phyloP scores from a whole-genome alignment of 495 filamentous ascomycete species.

The Aspergillus kassunensis region DNA sequence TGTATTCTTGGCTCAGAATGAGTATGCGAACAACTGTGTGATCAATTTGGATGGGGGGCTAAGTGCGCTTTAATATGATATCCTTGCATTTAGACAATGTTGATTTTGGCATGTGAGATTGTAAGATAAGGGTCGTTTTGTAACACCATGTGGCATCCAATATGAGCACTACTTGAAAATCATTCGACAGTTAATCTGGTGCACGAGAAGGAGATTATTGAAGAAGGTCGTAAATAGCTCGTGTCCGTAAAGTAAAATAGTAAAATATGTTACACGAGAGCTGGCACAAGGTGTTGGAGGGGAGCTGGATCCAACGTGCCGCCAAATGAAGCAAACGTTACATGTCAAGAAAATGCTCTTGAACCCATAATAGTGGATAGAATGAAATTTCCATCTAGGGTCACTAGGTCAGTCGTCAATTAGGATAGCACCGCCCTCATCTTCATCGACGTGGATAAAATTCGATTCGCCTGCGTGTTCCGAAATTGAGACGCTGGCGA shows the following conservation, averaged over 20 bases:
- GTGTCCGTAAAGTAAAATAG: conserved; percentile 1
- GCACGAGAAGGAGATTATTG: too few relatives aligned
- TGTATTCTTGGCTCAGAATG: conserved; percentile 69
- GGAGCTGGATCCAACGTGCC: background rate
- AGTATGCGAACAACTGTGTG: conserved; percentile 80
- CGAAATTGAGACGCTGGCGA: conserved; percentile 24
- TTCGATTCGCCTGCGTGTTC: conserved; percentile 31
- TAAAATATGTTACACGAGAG: conserved; percentile 10
- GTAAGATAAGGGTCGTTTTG: too few relatives aligned
- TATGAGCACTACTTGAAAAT: too few relatives aligned
- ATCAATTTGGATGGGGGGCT: conserved; percentile 83
- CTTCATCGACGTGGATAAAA: conserved; percentile 53
- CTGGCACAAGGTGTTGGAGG: background rate
- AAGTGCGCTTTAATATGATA: conserved; percentile 53
- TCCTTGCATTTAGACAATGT: background rate
- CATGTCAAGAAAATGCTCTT: background rate
- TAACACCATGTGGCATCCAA: too few relatives aligned
- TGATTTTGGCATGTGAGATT: too few relatives aligned
- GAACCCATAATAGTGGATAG: too few relatives aligned
- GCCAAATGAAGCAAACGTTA: background rate
- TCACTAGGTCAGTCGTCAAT: conserved; percentile 55
- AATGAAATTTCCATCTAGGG: too few relatives aligned
- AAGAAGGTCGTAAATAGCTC: too few relatives aligned
- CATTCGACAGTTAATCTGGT: too few relatives aligned
- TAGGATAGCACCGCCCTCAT: conserved; percentile 62